A percentile compares a stretch with the other conserved stretches of the same genome.
Evolutionary conservation across 257 asterid genomes (phyloP).

Genomic region (Capsicum rhomboideum): DNA sequence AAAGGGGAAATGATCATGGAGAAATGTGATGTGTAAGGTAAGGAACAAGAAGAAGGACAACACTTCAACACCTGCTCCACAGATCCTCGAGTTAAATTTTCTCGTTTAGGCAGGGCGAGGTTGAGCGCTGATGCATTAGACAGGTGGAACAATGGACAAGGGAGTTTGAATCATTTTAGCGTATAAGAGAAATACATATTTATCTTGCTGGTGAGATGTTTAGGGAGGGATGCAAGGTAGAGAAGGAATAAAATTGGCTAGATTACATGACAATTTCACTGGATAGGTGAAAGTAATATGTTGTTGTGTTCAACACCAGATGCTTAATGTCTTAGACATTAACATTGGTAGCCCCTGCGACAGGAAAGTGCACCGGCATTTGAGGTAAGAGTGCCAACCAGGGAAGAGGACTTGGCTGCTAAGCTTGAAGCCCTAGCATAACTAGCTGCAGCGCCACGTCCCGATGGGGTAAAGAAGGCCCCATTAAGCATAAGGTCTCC

Average conservation of each 20-base stretch:
- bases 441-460: conserved; percentile 57
- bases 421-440: conserved; percentile 88
- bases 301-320: not conserved
- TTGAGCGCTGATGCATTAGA: conserved; percentile 20
- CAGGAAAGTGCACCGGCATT: conserved; percentile 65
- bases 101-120: conserved; percentile 40
- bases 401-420: conserved; percentile 73
- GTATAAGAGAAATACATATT: not conserved
- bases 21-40: not conserved
- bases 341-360: conserved; percentile 49
- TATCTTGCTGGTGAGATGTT: not conserved
- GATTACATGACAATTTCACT: not conserved
- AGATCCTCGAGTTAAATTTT: conserved; percentile 9
- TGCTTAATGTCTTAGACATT: not conserved
- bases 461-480: conserved; percentile 69
- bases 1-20: conserved; percentile 6
- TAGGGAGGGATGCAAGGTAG: not conserved
- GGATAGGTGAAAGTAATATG: not conserved
- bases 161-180: not conserved
- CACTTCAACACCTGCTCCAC: conserved; percentile 28
- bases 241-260: not conserved
- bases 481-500: conserved; percentile 93
- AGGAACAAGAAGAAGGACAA: conserved; percentile 14
- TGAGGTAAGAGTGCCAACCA: conserved; percentile 60
- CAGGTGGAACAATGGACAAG: not conserved